Percentiles rank a stretch among this genome's conserved stretches.
Evolutionary conservation across 169 alveolate species (phyloP).

Genomic region (Plasmodium knowlesi): DNA sequence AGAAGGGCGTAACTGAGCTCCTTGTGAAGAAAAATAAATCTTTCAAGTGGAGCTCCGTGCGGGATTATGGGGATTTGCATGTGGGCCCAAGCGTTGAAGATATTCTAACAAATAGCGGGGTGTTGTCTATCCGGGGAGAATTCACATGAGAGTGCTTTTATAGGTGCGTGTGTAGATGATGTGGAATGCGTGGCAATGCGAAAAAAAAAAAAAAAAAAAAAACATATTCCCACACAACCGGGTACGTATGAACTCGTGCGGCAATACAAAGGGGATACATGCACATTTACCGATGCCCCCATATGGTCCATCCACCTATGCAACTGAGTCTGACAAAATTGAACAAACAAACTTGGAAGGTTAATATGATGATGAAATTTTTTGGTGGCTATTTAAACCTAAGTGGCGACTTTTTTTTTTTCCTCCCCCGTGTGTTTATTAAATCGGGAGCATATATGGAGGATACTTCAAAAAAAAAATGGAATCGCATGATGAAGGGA

Average conservation of each 20-base stretch:
- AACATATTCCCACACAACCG: neutral
- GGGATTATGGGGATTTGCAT: neutral
- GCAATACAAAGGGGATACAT: neutral
- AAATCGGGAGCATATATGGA: neutral
- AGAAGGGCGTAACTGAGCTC: conserved; percentile 64
- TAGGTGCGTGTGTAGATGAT: neutral
- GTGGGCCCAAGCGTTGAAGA: conserved; percentile 37
- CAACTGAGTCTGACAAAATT: neutral
- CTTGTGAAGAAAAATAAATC: conserved; percentile 61
- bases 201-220: neutral
- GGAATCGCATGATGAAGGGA: neutral
- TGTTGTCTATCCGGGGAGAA: conserved; percentile 54
- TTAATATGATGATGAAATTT: neutral
- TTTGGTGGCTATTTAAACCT: neutral
- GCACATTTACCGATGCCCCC: neutral
- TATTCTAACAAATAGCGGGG: conserved; percentile 19
- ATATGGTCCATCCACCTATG: neutral
- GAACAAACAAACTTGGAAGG: neutral
- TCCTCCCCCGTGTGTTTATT: neutral
- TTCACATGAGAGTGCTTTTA: too few relatives aligned
- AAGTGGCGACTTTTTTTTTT: neutral
- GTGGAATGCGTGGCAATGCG: neutral
- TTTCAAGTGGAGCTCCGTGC: conserved; percentile 34
- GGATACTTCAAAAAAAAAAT: neutral
- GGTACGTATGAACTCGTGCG: neutral